Evolutionary conservation across 2,329 filamentous ascomycete genomes (phyloP), one percentile per base, ranked within the genome.

Genomic region (Xylariaceae sp.): DNA sequence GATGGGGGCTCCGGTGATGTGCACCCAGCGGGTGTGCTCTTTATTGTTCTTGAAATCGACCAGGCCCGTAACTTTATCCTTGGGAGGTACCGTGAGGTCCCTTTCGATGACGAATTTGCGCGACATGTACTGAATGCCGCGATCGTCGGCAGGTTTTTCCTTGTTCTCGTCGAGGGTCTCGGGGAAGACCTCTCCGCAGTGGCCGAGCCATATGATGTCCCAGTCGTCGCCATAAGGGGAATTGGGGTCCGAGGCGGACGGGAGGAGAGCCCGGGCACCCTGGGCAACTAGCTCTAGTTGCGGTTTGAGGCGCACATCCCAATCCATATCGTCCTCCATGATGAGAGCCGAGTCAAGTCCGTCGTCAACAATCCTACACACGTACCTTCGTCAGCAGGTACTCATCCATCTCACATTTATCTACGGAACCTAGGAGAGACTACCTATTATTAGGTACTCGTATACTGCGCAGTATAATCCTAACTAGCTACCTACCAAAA

Each of bases 291-390:
- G 60, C 18, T 65, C 62, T n/a, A 75, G 62, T 40, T 75, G 71
- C 0, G 61, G 48, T 48, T 71, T 70, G 40, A 76, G 62, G 1
- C 67, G 64, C 12, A 75, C 66, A 55, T 76, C 74, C 74, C 73
- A 76, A 55, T 77, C 74, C 48, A 73, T 67, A 51, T 76, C 74
- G 45, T 76, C 74, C 62, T 76, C 74, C 54, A 76, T 62, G 26
- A 77, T 72, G 5, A 76, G 61, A 1, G 73, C 74, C 6, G 69
- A 71, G 14, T 69, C 62, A 10, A 76, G 51, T 9, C 65, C 66
- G n/a, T 71, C 66, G 26, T 71, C 66, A 7, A 77, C 63, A 42
- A 77, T 70, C 44, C 67, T 69, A 29, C 18, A 20, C 1, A n/a
- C 18, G 42, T 3, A 26, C n/a, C n/a, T 40, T 6, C 3, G 20